These are phyloP conservation scores for Erodium texanum DNA, from an alignment of 441 rosid genomes.

Conservation along the genomic window DNA sequence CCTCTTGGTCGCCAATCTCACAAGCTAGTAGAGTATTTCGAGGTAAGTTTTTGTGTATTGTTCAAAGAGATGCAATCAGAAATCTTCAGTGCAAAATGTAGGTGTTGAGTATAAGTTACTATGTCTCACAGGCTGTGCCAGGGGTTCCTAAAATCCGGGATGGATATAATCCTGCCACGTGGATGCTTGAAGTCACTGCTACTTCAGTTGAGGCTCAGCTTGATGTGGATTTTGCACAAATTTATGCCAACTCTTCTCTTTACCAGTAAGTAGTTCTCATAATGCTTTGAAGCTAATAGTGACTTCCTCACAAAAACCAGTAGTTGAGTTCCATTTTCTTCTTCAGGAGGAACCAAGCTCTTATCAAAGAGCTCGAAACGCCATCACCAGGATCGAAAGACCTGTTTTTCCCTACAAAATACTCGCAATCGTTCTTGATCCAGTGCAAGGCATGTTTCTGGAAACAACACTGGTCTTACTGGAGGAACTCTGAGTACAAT, in stretches of 20 bases:
- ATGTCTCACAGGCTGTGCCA: constrained; percentile 19
- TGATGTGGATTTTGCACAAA: constrained; percentile 48
- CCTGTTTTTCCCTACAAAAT: constrained; percentile 48
- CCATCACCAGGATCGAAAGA: constrained; percentile 58
- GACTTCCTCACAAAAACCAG: not conserved
- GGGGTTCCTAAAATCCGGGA: constrained; percentile 60
- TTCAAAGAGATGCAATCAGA: no score
- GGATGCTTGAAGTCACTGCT: constrained; percentile 74
- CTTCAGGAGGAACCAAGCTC: constrained; percentile 65
- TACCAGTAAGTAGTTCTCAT: constrained; percentile 38
- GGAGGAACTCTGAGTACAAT: constrained; percentile 71
- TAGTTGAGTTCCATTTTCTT: not conserved
- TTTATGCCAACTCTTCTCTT: constrained; percentile 56
- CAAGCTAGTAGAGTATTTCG: constrained; percentile 1
- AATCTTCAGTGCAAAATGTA: no score
- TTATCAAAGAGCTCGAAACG: constrained; percentile 42
- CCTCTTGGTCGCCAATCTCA: constrained; percentile 2
- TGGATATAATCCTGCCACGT: constrained; percentile 78
- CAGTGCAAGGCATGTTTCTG: constrained; percentile 71
- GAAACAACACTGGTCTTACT: constrained; percentile 77
- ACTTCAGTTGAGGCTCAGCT: constrained; percentile 48
- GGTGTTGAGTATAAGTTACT: not conserved
- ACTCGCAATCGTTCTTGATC: constrained; percentile 49
- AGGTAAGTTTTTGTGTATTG: not conserved
- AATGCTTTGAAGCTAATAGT: not conserved